Percentiles rank a stretch among this genome's conserved stretches.
Evolutionary conservation across 2,329 filamentous ascomycete species (phyloP).

Genomic region (Penicillium janthinellum): DNA sequence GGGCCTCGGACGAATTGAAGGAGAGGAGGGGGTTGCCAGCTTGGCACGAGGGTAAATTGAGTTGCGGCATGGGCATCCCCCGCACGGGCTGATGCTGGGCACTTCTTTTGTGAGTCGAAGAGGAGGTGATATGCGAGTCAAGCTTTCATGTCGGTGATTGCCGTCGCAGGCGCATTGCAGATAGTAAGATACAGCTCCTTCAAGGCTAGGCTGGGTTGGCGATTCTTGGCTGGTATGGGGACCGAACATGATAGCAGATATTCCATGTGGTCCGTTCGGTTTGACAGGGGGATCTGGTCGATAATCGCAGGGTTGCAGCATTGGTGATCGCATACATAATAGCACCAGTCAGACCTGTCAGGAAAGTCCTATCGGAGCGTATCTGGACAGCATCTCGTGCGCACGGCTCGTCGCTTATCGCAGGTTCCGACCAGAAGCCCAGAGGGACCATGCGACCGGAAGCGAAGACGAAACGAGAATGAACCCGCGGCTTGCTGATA

Average conservation of each 20-base stretch:
- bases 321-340: background rate
- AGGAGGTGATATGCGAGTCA: background rate
- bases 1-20: background rate
- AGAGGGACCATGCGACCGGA: conserved; percentile 10
- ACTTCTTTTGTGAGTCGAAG: background rate
- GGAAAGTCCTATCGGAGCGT: background rate
- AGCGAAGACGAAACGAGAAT: conserved; percentile 12
- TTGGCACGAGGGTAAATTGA: background rate
- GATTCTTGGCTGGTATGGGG: background rate
- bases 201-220: conserved; percentile 1
- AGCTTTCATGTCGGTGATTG: conserved; percentile 18
- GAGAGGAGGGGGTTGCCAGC: background rate
- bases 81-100: conserved; percentile 1
- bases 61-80: conserved; percentile 5
- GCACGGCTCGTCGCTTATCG: conserved; percentile 20
- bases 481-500: conserved; percentile 22
- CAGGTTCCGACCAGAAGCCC: background rate
- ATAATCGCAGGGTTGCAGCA: background rate
- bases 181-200: background rate
- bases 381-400: conserved; percentile 10
- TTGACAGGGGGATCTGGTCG: background rate
- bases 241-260: background rate
- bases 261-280: background rate
- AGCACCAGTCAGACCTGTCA: background rate
- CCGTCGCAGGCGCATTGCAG: conserved; percentile 5